phyloP scores from a whole-genome alignment of 208 protist genomes.

The Leishmania turanica region DNA sequence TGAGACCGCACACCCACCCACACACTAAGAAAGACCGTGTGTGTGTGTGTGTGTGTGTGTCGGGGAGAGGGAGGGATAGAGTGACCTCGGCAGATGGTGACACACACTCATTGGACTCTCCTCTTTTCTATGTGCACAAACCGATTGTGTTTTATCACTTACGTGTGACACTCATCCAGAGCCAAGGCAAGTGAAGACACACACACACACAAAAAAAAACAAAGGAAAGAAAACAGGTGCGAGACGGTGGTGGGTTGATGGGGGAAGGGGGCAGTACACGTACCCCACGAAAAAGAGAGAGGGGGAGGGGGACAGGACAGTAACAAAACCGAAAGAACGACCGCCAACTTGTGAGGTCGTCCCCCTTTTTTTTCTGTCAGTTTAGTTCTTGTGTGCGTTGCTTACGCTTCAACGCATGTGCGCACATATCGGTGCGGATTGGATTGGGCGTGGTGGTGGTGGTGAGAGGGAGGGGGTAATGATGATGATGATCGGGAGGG shows the following conservation, averaged over 20 bases:
- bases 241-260: background rate
- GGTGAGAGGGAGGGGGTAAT: background rate
- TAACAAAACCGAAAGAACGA: slow-evolving; percentile 21
- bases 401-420: background rate
- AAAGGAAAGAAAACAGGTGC: no score
- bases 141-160: background rate
- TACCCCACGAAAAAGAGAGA: background rate
- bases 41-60: background rate
- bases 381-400: background rate
- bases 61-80: background rate
- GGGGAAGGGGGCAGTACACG: background rate
- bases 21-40: background rate
- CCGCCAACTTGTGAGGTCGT: slow-evolving; percentile 3
- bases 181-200: background rate
- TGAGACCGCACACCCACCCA: background rate
- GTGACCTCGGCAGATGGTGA: background rate
- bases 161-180: background rate
- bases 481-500: background rate
- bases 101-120: background rate
- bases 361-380: background rate
- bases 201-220: background rate
- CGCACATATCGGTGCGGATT: background rate
- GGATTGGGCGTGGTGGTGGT: background rate
- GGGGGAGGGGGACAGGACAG: background rate
- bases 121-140: background rate